Evolutionary conservation across 768 basidiomycete genomes (phyloP).

Genomic region (Dentipellis fragilis): DNA sequence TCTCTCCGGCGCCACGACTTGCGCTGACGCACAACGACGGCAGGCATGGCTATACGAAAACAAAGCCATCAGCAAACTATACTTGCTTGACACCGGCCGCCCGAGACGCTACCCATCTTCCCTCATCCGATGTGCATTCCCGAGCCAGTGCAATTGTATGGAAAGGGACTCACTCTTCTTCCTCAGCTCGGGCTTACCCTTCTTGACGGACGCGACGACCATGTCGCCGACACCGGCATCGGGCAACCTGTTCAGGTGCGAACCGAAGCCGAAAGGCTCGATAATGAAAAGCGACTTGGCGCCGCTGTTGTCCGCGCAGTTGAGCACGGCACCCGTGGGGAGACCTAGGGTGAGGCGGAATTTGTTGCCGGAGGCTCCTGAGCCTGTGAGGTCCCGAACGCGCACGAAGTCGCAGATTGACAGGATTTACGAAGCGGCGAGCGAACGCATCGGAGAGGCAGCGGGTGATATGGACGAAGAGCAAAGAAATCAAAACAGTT

Average conservation of each 20-base stretch:
- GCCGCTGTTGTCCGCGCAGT: slow-evolving; percentile 98
- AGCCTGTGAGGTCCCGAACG: slow-evolving; percentile 22
- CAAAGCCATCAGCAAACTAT: slow-evolving; percentile 2
- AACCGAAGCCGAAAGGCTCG: slow-evolving; percentile 91
- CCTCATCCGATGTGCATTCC: too few species aligned
- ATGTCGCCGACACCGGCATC: slow-evolving; percentile 94
- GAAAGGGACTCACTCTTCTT: slow-evolving; percentile 80
- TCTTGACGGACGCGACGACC: slow-evolving; percentile 97
- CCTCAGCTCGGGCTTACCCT: slow-evolving; percentile 98
- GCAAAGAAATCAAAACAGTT: slow-evolving; percentile 7
- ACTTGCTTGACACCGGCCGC: too few species aligned
- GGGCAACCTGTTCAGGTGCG: slow-evolving; percentile 93
- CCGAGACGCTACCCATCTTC: too few species aligned
- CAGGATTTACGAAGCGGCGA: neutral
- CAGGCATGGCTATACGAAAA: slow-evolving; percentile 74
- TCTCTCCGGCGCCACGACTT: slow-evolving; percentile 98
- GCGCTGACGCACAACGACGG: slow-evolving; percentile 93
- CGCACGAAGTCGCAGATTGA: neutral
- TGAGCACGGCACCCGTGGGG: slow-evolving; percentile 88
- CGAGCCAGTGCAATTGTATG: neutral
- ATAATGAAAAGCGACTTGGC: slow-evolving; percentile 94
- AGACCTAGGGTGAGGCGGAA: slow-evolving; percentile 93
- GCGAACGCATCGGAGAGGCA: neutral
- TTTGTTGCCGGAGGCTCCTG: slow-evolving; percentile 84
- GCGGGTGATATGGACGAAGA: neutral